Conservation (phyloP, 139 green algal genomes). For the Chlamydomonas asymmetrica region DNA sequence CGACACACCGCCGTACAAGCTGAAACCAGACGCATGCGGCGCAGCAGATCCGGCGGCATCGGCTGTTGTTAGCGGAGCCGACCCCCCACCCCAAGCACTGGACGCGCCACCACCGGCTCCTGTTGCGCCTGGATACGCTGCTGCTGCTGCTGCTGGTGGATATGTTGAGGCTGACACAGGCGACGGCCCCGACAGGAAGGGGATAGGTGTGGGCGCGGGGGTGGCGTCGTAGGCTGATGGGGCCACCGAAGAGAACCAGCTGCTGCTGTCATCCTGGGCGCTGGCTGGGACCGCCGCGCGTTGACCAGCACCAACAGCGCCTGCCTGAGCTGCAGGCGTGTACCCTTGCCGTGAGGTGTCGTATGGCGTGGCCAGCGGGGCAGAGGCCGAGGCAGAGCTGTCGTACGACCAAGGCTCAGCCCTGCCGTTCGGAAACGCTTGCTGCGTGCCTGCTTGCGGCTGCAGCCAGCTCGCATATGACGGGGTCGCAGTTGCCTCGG, state of each 20-base stretch:
- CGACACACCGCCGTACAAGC: too few relatives aligned
- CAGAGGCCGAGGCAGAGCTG: background rate
- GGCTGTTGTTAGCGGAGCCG: too few relatives aligned
- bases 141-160: too few relatives aligned
- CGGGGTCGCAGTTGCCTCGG: background rate
- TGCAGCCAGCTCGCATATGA: background rate
- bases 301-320: too few relatives aligned
- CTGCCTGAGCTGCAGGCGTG: background rate
- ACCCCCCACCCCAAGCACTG: too few relatives aligned
- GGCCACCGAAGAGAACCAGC: background rate
- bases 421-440: background rate
- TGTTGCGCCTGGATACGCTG: too few relatives aligned
- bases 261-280: background rate
- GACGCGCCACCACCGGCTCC: too few relatives aligned
- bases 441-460: background rate
- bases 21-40: too few relatives aligned
- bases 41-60: too few relatives aligned
- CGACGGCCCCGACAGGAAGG: background rate
- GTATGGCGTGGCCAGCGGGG: background rate
- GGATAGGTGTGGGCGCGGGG: background rate
- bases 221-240: too few relatives aligned
- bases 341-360: background rate
- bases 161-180: too few relatives aligned
- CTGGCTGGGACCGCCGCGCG: too few relatives aligned
- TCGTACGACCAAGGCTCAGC: background rate